Evolutionary conservation across 139 green algal genomes (phyloP), one percentile per base, ranked within the genome.

Genomic region (Coccomyxa sp.): DNA sequence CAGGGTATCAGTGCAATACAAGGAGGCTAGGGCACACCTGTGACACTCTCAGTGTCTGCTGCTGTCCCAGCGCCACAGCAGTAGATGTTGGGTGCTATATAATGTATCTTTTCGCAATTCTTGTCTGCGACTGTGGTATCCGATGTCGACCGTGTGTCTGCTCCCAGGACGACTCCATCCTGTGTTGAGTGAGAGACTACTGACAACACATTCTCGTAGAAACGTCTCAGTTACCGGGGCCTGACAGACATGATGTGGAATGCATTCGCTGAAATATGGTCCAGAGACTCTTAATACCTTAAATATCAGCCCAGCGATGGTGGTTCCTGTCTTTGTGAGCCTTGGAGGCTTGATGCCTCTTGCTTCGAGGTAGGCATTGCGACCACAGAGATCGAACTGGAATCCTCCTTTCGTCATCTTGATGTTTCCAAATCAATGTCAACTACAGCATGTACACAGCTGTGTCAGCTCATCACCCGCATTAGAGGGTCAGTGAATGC

Each of bases 81-180:
- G 85, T 98, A 98, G 75, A 99, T 98, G 84, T 99, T 99, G 75
- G 93, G 90, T 1, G 97, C 91, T 41, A 99, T 98, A 84, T 92
- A 98, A 78, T 99, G 95, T 68, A 99, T 99, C 87, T 99, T 99
- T 79, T 97, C 92, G 86, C 95, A 99, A 84, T 99, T 99, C 81
- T 99, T 99, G 87, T 99, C 97, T 24, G 93, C 94, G n/a, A 99
- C 95, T 10, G 96, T 98, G 24, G 86, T 89, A 16, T 95, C 97
- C 24, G 94, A 87, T 0, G 97, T 99, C 4, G 97, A 98, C 8
- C 97, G 88, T 6, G 97, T 99, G 82, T 99, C 97, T 8, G 97
- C 97, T 6, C 94, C 97, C 22, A 99, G 85, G 31, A 99, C 93
- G n/a, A 99, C 94, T 3, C 97, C 97, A 83, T 97, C 96, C 95